These are phyloP conservation scores for Citrullus amarus DNA, from an alignment of 306 rosid genomes.

Conservation along the genomic window DNA sequence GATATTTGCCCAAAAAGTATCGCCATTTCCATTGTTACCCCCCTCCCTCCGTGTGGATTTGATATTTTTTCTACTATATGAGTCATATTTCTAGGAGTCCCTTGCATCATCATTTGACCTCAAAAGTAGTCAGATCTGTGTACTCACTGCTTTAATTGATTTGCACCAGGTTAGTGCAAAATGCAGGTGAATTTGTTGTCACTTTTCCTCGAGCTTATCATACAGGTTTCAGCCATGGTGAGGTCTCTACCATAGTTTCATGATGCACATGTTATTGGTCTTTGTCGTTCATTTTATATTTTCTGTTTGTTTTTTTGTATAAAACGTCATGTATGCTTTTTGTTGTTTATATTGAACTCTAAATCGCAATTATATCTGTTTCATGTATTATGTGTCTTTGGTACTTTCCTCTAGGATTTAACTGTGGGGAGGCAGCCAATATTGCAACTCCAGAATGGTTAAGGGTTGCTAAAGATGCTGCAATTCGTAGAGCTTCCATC, in stretches of 20 bases:
- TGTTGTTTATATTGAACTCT: background rate
- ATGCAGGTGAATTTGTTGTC: conserved; percentile 98
- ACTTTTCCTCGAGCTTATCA: conserved; percentile 99
- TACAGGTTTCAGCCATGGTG: conserved; percentile 98
- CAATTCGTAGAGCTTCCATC: conserved; percentile 92
- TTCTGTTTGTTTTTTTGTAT: background rate
- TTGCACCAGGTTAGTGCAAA: conserved; percentile 82
- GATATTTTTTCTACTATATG: too few species aligned
- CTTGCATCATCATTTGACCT: background rate
- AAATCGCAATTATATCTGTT: conserved; percentile 14
- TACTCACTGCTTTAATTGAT: conserved; percentile 22
- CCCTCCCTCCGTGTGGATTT: too few species aligned
- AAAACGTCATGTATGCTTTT: background rate
- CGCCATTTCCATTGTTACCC: background rate
- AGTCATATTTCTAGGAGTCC: background rate
- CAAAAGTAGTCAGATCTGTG: background rate
- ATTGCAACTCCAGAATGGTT: conserved; percentile 99
- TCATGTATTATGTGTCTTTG: conserved; percentile 6
- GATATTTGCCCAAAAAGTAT: background rate
- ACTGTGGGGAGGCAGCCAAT: conserved; percentile 96
- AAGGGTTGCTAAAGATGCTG: conserved; percentile 94
- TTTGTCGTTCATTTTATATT: background rate
- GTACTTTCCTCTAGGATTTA: conserved; percentile 56
- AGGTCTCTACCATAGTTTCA: conserved; percentile 15
- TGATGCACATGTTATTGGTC: background rate